These are phyloP conservation scores for Grosmannia huntii DNA, from an alignment of 2,329 filamentous ascomycete species.

Conservation along the genomic window DNA sequence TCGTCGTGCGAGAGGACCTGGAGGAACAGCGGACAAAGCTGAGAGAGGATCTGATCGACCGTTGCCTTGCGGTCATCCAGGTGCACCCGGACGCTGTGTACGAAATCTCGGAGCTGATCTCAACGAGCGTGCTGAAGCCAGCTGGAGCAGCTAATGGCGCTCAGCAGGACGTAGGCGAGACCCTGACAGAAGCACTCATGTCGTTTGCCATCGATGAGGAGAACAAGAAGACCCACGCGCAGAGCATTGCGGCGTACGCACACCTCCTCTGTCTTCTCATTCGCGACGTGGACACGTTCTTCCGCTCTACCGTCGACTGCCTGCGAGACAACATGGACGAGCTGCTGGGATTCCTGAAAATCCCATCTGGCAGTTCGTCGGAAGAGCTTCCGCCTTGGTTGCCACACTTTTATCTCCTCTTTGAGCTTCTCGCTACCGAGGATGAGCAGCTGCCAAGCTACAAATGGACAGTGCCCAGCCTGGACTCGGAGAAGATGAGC, in stretches of 20 bases:
- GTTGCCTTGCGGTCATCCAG: conserved; percentile 80
- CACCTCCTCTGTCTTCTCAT: conserved; percentile 82
- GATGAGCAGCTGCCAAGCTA: conserved; percentile 71
- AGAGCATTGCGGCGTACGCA: conserved; percentile 71
- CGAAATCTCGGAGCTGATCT: conserved; percentile 79
- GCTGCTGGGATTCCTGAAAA: conserved; percentile 67
- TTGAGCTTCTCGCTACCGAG: conserved; percentile 82
- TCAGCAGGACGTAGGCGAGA: conserved; percentile 62
- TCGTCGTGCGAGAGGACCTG: conserved; percentile 56
- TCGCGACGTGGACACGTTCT: conserved; percentile 66
- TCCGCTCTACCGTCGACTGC: conserved; percentile 59
- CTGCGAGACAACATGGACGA: conserved; percentile 65
- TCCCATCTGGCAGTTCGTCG: conserved; percentile 49
- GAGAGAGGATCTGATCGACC: conserved; percentile 69
- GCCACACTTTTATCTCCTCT: conserved; percentile 74
- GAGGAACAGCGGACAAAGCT: conserved; percentile 63
- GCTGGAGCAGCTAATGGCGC: conserved; percentile 29
- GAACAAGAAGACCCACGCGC: conserved; percentile 49
- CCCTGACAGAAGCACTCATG: conserved; percentile 72
- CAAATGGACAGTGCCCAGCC: conserved; percentile 50
- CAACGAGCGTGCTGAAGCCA: conserved; percentile 52
- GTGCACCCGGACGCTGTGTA: conserved; percentile 81
- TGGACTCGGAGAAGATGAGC: conserved; percentile 34
- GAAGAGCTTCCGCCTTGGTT: conserved; percentile 89
- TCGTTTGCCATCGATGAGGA: conserved; percentile 50